Base-by-base conservation (phyloP, 192 early-diverging fungal genomes). In the Coemansia sp. region DNA sequence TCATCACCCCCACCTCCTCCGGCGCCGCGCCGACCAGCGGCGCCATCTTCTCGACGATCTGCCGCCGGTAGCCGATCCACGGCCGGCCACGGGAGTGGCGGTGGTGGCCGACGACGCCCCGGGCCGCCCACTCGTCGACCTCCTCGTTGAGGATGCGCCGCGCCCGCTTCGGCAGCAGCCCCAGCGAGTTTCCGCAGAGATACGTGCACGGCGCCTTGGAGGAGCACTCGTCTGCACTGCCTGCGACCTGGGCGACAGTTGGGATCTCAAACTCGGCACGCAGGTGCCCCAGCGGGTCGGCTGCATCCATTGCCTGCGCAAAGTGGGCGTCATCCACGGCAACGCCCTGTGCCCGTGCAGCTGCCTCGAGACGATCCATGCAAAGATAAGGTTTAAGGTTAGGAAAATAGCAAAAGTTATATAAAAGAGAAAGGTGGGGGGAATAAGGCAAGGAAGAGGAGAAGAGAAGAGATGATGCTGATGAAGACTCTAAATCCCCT, bases 161-260 rank as follows among this genome's bases (percentile, higher is more conserved):
- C 1, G 92, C 86, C 12, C 82, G 73, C 40, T 84, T 87, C 36
- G 97, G 95, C 73, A 92, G 85, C 64, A 98, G 83, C 5, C 97
- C 96, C 12, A 99, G 86, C 8, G 95, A 97, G 83, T 99, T 98
- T 24, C 97, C 97, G 75, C 94, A 94, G 51, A 99, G 82, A 74
- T 99, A 99, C 12, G 89, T 80, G 46, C 83, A 87, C 20, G 17
- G 79, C 77, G 25, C 85, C 15, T 4, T 51, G 39, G n/a, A n/a
- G n/a, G n/a, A n/a, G n/a, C n/a, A n/a, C 6, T 29, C 60, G 39
- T 8, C 35, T 11, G 27, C 38, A 39, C 17, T 17, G 39, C 74
- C 81, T 4, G 80, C 64, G 4, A 87, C 71, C 24, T 91, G 75
- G 37, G 62, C 69, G 22, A 79, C 53, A 14, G 77, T 87, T 15